Percentiles rank a stretch among this genome's conserved stretches.
Evolutionary conservation across 2,329 filamentous ascomycete genomes (phyloP).

Genomic region (Aureobasidium subglaciale): DNA sequence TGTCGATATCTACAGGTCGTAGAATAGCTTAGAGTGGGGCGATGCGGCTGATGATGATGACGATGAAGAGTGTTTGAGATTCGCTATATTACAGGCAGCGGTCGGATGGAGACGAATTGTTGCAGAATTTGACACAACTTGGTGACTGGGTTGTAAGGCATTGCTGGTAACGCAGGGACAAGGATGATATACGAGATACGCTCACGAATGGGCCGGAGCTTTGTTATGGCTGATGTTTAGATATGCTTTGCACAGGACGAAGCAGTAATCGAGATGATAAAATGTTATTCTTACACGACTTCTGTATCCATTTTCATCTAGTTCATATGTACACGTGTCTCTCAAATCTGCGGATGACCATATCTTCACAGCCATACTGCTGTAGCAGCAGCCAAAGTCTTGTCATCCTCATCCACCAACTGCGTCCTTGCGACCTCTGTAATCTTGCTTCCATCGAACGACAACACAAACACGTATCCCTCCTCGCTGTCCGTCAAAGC

Average conservation of each 20-base stretch:
- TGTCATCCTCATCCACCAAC: conserved; percentile 26
- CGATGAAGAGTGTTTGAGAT: no score
- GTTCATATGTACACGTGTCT: neutral
- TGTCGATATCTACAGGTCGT: conserved; percentile 11
- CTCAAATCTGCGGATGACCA: no score
- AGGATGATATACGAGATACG: neutral
- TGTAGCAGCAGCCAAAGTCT: conserved; percentile 27
- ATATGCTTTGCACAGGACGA: neutral
- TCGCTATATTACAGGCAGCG: no score
- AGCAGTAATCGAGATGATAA: neutral
- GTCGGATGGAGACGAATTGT: no score
- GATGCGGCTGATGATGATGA: neutral
- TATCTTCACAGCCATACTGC: conserved; percentile 28
- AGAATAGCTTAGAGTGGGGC: neutral
- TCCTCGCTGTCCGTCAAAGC: conserved; percentile 31
- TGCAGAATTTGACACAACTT: neutral
- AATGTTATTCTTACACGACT: neutral
- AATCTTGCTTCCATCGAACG: conserved; percentile 27
- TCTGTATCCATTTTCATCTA: no score
- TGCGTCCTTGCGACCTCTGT: conserved; percentile 25
- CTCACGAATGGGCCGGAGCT: neutral
- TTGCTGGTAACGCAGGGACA: neutral
- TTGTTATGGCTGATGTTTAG: neutral
- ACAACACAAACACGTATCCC: conserved; percentile 27
- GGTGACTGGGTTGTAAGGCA: neutral